These are phyloP conservation scores for Talaromyces sp. DNA, from an alignment of 2,329 filamentous ascomycete genomes.

Conservation along the genomic window DNA sequence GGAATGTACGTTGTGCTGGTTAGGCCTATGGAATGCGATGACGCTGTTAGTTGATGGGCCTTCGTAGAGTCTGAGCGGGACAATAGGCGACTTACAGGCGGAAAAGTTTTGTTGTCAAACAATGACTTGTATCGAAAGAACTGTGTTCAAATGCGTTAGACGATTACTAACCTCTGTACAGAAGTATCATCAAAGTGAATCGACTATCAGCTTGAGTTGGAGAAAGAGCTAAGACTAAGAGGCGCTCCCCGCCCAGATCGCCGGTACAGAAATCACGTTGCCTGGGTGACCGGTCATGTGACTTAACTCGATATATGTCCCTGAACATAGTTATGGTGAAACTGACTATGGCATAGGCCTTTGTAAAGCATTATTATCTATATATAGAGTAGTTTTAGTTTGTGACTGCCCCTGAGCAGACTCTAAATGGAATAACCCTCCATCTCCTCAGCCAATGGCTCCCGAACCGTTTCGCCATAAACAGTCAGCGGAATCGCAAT, in stretches of 20 bases:
- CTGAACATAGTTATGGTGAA: too few relatives aligned
- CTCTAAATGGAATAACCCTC: constrained; percentile 39
- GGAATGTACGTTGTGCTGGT: constrained; percentile 7
- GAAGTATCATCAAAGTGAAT: neutral
- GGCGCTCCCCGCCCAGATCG: constrained; percentile 6
- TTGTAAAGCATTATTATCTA: too few relatives aligned
- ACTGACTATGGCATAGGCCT: too few relatives aligned
- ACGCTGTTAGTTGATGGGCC: constrained; percentile 5
- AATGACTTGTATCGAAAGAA: neutral
- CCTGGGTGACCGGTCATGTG: constrained; percentile 17
- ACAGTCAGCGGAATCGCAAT: constrained; percentile 79
- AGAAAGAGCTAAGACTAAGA: neutral
- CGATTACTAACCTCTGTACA: neutral
- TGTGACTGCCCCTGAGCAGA: too few relatives aligned
- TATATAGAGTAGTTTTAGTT: too few relatives aligned
- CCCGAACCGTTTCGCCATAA: constrained; percentile 58
- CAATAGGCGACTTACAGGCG: neutral
- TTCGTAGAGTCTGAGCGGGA: neutral
- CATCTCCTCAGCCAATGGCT: constrained; percentile 38
- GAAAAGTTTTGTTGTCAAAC: neutral
- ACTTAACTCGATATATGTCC: neutral
- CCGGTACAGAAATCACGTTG: constrained; percentile 6
- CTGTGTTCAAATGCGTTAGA: neutral
- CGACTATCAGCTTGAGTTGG: neutral
- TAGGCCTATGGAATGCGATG: constrained; percentile 9